Base-by-base conservation (phyloP, 1,284 basidiomycete genomes). In the Trametes versicolor region DNA sequence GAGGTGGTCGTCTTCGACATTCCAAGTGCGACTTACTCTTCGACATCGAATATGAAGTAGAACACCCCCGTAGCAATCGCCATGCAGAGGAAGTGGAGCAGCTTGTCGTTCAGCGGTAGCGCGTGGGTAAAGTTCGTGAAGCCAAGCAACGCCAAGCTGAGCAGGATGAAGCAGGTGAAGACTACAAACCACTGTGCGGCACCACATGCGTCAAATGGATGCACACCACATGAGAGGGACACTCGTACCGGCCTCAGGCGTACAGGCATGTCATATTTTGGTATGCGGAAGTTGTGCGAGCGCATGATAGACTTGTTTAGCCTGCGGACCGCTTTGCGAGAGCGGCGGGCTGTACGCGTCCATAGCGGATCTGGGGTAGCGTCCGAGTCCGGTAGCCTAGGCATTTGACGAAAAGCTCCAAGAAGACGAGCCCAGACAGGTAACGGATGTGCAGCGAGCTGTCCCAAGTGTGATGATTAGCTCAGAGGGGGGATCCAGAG, bases 41-140 rank as follows among this genome's bases (percentile, higher is more conserved):
- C 94, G 13, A 96, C 89, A 70, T 95, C 93, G 64, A 93, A 88
- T 54, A 96, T 94, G 73, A 93, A 92, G 77, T 95, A 97, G 77
- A 96, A 96, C 7, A 95, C 84, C 6, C 80, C 87, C 0, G 94
- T 95, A 0, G 94, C 93, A 34, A 92, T 67, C 64, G 83, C 83
- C 70, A 97, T 91, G 76, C 93, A 94, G 25, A 94, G 73, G 74
- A 97, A 95, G 73, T 95, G 95, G 32, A 96, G 79, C 15, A 96
- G 72, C 79, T 96, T 95, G 85, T 93, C 92, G 74, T 93, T 93
- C 19, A 96, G 75, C 0, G 91, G 91, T 12, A 95, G 75, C 4
- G 85, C 78, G 64, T 82, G 81, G 21, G 87, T 81, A 69, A 90
- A 80, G 76, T 91, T 86, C 27, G 92, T 91, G 77, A 94, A 88